Evolutionary conservation across 805 yeast genomes (phyloP).

Genomic region (Yarrowia bubula): DNA sequence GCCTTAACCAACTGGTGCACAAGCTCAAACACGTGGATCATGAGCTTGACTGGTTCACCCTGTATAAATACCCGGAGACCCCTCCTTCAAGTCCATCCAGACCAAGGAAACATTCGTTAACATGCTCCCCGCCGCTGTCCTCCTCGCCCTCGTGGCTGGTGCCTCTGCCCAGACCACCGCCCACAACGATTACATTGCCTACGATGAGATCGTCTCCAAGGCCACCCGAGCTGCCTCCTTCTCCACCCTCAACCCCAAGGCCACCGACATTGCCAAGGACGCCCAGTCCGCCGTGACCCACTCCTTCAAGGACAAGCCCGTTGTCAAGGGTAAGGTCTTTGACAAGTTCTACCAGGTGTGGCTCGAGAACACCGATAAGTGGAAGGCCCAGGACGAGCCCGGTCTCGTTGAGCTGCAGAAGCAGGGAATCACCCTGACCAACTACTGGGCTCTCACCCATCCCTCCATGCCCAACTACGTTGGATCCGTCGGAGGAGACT

Average conservation of each 20-base stretch:
- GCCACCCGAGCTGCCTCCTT: not conserved
- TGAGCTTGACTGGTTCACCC: not conserved
- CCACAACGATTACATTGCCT: slow-evolving; percentile 15
- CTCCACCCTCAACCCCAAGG: slow-evolving; percentile 36
- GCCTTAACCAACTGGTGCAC: not conserved
- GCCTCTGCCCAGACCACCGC: slow-evolving; percentile 25
- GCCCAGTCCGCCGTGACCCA: slow-evolving; percentile 40
- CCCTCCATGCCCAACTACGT: slow-evolving; percentile 57
- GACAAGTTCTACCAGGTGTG: slow-evolving; percentile 47
- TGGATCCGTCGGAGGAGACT: slow-evolving; percentile 52
- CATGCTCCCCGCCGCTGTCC: not conserved
- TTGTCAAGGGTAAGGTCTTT: slow-evolving; percentile 45
- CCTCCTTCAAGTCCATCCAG: too few relatives aligned
- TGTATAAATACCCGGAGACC: not conserved
- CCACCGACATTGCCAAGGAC: slow-evolving; percentile 37
- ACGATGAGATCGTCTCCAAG: slow-evolving; percentile 13
- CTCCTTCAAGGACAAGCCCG: slow-evolving; percentile 37
- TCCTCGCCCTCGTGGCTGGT: slow-evolving; percentile 11
- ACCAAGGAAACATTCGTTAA: not conserved
- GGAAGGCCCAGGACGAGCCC: slow-evolving; percentile 49
- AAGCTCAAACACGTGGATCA: slow-evolving; percentile 5
- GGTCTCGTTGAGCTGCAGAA: slow-evolving; percentile 46
- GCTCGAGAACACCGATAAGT: slow-evolving; percentile 53
- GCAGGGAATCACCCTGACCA: slow-evolving; percentile 48
- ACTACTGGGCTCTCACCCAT: slow-evolving; percentile 53